A percentile compares a stretch with the other conserved stretches of the same genome.
These are phyloP conservation scores for Entomortierella beljakovae DNA, from an alignment of 192 early-diverging fungal species.

Conservation along the genomic window DNA sequence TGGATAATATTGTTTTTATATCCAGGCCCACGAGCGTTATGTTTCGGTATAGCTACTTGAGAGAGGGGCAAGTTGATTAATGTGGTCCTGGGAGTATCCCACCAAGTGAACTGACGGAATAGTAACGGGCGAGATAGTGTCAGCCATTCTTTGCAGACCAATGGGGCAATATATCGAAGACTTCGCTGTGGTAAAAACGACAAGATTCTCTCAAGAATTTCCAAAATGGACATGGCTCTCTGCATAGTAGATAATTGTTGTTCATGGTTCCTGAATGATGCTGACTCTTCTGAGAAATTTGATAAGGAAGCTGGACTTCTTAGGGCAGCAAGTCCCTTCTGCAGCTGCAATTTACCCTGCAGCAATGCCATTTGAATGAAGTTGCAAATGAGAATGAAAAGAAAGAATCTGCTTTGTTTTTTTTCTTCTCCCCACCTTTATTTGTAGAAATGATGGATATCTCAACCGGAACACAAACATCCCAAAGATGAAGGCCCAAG, in stretches of 20 bases:
- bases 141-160: conserved; percentile 34
- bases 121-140: neutral
- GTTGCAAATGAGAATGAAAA: neutral
- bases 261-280: neutral
- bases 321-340: neutral
- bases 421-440: too few species aligned
- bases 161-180: conserved; percentile 5
- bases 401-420: too few species aligned
- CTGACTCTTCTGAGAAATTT: neutral
- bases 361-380: neutral
- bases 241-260: neutral
- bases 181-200: conserved; percentile 23
- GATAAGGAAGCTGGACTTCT: neutral
- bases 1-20: neutral
- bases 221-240: conserved; percentile 15
- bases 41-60: neutral
- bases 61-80: conserved; percentile 3
- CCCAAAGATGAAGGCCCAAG: too few species aligned
- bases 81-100: neutral
- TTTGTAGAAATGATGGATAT: too few species aligned
- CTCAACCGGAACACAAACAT: too few species aligned
- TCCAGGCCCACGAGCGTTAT: neutral
- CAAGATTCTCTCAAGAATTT: conserved; percentile 28
- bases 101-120: neutral
- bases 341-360: neutral